Conservation (phyloP, 192 early-diverging fungal species). For the Linnemannia elongata region DNA sequence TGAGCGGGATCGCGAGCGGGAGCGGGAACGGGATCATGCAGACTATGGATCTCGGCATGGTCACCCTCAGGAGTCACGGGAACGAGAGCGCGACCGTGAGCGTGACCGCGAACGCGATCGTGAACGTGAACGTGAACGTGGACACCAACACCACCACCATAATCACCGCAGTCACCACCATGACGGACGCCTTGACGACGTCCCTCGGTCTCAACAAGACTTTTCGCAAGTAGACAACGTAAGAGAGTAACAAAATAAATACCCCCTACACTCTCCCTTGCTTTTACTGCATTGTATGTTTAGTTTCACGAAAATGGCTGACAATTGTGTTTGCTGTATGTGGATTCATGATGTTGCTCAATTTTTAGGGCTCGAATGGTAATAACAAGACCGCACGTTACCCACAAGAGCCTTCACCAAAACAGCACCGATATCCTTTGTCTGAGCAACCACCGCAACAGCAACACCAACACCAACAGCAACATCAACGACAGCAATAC, state of each 20-base stretch:
- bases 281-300: not conserved
- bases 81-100: not conserved
- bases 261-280: not conserved
- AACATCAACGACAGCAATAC: conserved; percentile 16
- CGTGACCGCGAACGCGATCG: not conserved
- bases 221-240: conserved; percentile 33
- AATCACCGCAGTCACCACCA: conserved; percentile 9
- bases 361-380: not conserved
- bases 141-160: not conserved
- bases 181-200: conserved; percentile 22
- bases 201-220: conserved; percentile 19
- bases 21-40: not conserved
- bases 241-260: conserved; percentile 15
- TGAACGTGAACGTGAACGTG: conserved; percentile 20
- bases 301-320: not conserved
- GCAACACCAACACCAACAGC: conserved; percentile 18
- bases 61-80: conserved; percentile 4
- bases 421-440: not conserved
- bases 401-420: not conserved
- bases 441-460: conserved; percentile 12
- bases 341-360: not conserved
- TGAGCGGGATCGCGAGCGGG: conserved; percentile 22
- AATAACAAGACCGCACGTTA: not conserved
- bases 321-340: not conserved
- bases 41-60: conserved; percentile 6